These are phyloP conservation scores for Alternaria triticimaculans DNA, from an alignment of 2,329 filamentous ascomycete species.

Conservation along the genomic window DNA sequence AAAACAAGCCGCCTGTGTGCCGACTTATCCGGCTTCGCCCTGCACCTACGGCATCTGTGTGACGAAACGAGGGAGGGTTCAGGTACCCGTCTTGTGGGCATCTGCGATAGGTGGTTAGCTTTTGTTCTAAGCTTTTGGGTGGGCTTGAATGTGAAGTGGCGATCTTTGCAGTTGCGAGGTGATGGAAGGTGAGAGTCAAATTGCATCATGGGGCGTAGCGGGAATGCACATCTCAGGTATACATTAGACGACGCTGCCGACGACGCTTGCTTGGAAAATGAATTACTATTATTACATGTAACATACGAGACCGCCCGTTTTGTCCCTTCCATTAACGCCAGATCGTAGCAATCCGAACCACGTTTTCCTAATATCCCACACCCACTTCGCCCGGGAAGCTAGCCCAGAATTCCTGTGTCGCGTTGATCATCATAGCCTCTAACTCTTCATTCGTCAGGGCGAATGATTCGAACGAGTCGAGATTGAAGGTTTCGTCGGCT, in stretches of 20 bases:
- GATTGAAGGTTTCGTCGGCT: slow-evolving; percentile 41
- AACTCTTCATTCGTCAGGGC: slow-evolving; percentile 45
- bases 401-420: slow-evolving; percentile 50
- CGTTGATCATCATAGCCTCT: slow-evolving; percentile 48
- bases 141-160: not conserved
- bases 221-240: not conserved
- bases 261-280: not conserved
- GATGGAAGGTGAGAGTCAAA: not conserved
- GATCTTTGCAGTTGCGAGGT: not conserved
- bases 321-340: not conserved
- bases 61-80: not conserved
- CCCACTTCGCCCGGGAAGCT: slow-evolving; percentile 50
- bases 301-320: not conserved
- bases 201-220: not conserved
- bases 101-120: not conserved
- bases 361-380: slow-evolving; percentile 29
- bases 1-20: not conserved
- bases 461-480: slow-evolving; percentile 42
- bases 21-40: not conserved
- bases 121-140: not conserved
- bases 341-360: not conserved
- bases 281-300: not conserved
- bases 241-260: not conserved
- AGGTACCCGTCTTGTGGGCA: not conserved
- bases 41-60: not conserved